These are phyloP conservation scores for Kandelia obovata DNA, from an alignment of 345 rosid species.

Conservation along the genomic window DNA sequence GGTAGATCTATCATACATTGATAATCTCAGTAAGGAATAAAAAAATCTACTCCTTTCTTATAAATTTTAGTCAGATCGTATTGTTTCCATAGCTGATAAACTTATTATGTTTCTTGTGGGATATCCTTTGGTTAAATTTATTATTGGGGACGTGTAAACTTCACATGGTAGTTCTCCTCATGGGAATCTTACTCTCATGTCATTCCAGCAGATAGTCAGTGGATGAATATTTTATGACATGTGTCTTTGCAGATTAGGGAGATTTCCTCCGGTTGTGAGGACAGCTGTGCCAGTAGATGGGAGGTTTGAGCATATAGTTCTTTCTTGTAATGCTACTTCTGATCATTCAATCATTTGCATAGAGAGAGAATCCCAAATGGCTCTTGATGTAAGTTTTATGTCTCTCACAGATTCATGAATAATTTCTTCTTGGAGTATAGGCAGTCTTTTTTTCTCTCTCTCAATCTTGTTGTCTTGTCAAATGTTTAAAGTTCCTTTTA, in stretches of 20 bases:
- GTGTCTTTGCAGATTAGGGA: slow-evolving; percentile 55
- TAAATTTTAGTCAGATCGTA: not conserved
- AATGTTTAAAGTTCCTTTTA: not conserved
- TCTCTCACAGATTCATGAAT: not conserved
- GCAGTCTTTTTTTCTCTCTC: not conserved
- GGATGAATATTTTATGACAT: not conserved
- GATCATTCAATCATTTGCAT: slow-evolving; percentile 94
- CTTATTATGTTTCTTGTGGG: too few species aligned
- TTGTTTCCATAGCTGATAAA: not conserved
- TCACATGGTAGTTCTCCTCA: too few species aligned
- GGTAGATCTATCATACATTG: not conserved
- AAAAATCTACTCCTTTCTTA: not conserved
- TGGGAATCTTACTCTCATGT: too few species aligned
- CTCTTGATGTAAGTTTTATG: slow-evolving; percentile 54
- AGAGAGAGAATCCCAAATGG: slow-evolving; percentile 79
- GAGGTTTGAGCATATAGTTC: slow-evolving; percentile 92
- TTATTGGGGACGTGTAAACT: too few species aligned
- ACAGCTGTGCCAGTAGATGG: slow-evolving; percentile 96
- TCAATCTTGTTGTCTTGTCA: not conserved
- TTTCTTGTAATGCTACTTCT: slow-evolving; percentile 90
- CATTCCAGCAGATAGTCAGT: not conserved
- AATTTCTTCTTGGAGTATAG: not conserved
- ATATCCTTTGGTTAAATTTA: too few species aligned
- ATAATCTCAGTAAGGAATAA: not conserved
- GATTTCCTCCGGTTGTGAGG: slow-evolving; percentile 84